A percentile compares a stretch with the other conserved stretches of the same genome.
Conservation (phyloP, 1,284 basidiomycete species). For the Rugosomyces carneus region DNA sequence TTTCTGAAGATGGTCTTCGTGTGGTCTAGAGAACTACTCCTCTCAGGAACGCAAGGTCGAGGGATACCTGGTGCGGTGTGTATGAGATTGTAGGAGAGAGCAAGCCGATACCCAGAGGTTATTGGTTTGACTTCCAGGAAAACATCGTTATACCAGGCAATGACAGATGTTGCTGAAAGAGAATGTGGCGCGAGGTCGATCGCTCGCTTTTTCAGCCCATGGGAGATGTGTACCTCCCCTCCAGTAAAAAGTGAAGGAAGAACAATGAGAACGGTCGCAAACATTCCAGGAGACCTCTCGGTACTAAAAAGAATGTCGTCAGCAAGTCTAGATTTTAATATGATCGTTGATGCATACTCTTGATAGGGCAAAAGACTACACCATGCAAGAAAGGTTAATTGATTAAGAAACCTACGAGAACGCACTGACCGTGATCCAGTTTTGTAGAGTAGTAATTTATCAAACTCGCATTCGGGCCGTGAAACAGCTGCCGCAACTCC, state of each 20-base stretch:
- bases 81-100: conserved; percentile 41
- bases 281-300: conserved; percentile 13
- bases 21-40: neutral
- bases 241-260: conserved; percentile 39
- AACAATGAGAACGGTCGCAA: conserved; percentile 39
- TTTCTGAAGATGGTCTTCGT: neutral
- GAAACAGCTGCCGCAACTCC: conserved; percentile 23
- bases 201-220: conserved; percentile 23
- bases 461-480: conserved; percentile 31
- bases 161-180: conserved; percentile 26
- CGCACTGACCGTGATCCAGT: conserved; percentile 39
- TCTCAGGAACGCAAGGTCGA: conserved; percentile 2
- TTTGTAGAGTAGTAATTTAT: conserved; percentile 42
- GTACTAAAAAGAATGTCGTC: conserved; percentile 2
- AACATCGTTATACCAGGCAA: conserved; percentile 46
- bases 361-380: conserved; percentile 24
- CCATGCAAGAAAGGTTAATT: neutral
- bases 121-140: conserved; percentile 39
- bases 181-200: conserved; percentile 28
- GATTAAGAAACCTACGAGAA: too few species aligned
- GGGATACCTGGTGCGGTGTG: conserved; percentile 18
- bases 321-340: neutral
- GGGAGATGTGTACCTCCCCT: conserved; percentile 34
- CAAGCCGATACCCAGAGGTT: conserved; percentile 22
- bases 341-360: conserved; percentile 22